A percentile compares a stretch with the other conserved stretches of the same genome.
phyloP scores from a whole-genome alignment of 179 eudicot species.

The Beta macrorhiza region DNA sequence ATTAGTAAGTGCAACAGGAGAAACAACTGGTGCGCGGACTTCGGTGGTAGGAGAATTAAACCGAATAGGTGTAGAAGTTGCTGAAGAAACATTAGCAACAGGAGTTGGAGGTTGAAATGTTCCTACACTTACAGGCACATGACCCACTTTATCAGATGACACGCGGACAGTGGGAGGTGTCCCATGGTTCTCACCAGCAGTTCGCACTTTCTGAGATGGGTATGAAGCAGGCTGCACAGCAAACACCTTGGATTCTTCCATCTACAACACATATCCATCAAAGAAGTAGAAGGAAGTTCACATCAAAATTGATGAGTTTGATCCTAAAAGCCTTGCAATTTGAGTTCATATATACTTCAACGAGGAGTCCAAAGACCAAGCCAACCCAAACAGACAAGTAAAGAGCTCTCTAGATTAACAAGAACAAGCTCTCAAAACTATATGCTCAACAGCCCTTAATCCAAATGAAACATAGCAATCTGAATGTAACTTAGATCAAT shows the following conservation, averaged over 20 bases:
- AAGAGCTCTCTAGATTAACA: background rate
- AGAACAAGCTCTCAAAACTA: background rate
- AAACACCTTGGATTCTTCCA: constrained; percentile 68
- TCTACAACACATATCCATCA: constrained; percentile 37
- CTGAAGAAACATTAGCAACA: constrained; percentile 33
- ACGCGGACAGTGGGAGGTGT: constrained; percentile 36
- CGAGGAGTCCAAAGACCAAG: background rate
- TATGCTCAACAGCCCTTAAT: background rate
- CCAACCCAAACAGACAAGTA: background rate
- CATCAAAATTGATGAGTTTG: background rate
- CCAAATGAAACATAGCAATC: no score
- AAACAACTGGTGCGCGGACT: constrained; percentile 42
- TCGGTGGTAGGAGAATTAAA: constrained; percentile 59
- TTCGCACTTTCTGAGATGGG: constrained; percentile 53
- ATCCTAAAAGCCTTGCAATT: background rate
- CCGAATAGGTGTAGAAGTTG: constrained; percentile 48
- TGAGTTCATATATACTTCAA: background rate
- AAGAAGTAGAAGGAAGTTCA: background rate
- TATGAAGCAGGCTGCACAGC: constrained; percentile 47
- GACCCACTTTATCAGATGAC: constrained; percentile 54
- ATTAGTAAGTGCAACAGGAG: constrained; percentile 47
- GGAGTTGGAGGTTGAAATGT: constrained; percentile 45
- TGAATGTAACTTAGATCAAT: background rate
- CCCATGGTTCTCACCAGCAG: constrained; percentile 46
- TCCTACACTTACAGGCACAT: constrained; percentile 44